Evolutionary conservation across 805 yeast genomes (phyloP).

Genomic region (Suhomyces tanzawaensis): DNA sequence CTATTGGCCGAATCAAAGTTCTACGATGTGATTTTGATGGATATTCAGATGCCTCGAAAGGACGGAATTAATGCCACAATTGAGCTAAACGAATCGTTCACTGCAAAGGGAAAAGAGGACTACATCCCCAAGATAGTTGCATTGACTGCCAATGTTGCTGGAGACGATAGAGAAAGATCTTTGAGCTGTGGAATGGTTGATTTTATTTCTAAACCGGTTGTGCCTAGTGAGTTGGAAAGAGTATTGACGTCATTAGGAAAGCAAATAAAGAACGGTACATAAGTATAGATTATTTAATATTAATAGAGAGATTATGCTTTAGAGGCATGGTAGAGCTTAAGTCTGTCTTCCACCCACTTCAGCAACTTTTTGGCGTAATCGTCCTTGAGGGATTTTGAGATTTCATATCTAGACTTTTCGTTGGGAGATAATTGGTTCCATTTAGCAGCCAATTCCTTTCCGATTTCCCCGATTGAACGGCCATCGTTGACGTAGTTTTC

Average conservation of each 20-base stretch:
- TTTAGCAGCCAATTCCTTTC: constrained; percentile 24
- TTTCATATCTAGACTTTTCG: constrained; percentile 27
- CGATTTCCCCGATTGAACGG: constrained; percentile 21
- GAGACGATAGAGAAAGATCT: constrained; percentile 50
- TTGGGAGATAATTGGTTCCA: constrained; percentile 30
- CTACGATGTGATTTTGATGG: constrained; percentile 56
- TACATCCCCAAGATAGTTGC: constrained; percentile 43
- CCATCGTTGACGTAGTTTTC: constrained; percentile 24
- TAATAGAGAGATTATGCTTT: background rate
- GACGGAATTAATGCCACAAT: constrained; percentile 55
- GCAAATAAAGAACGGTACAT: background rate
- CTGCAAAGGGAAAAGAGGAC: constrained; percentile 13
- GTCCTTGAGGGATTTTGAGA: constrained; percentile 17
- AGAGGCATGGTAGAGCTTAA: constrained; percentile 7
- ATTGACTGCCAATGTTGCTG: constrained; percentile 52
- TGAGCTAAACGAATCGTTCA: constrained; percentile 34
- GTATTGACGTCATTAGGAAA: constrained; percentile 24
- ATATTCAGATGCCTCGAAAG: constrained; percentile 52
- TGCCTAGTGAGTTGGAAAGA: constrained; percentile 43
- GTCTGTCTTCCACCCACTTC: constrained; percentile 32
- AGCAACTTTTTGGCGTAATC: constrained; percentile 20
- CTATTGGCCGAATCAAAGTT: constrained; percentile 21
- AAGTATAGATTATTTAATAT: background rate
- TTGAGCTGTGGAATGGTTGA: constrained; percentile 51
- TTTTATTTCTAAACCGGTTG: constrained; percentile 51